These are phyloP conservation scores for Euphorbia corollata DNA, from an alignment of 441 rosid genomes.

Conservation along the genomic window DNA sequence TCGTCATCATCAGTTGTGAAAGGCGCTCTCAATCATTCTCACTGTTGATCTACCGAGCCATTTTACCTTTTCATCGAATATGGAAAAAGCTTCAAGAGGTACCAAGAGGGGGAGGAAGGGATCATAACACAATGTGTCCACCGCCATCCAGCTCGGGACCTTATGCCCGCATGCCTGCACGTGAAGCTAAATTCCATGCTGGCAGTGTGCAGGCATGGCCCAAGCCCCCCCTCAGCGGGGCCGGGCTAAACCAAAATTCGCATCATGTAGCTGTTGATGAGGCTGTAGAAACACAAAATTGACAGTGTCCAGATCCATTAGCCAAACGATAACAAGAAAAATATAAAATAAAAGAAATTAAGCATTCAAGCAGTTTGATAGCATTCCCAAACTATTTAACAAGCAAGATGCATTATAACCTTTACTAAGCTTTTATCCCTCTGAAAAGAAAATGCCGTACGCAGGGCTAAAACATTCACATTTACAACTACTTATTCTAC, in stretches of 20 bases:
- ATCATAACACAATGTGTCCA: conserved; percentile 10
- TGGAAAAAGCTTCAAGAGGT: background rate
- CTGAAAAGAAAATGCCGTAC: background rate
- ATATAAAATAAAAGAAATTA: background rate
- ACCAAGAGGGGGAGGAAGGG: conserved; percentile 32
- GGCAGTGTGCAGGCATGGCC: conserved; percentile 37
- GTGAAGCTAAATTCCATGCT: conserved; percentile 5
- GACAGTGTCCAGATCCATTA: conserved; percentile 3
- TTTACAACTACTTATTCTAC: background rate
- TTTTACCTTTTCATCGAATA: conserved; percentile 25
- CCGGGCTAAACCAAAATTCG: conserved; percentile 84
- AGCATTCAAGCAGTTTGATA: background rate
- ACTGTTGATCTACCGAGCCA: conserved; percentile 11
- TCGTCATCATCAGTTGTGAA: conserved; percentile 24
- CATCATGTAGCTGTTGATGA: conserved; percentile 65
- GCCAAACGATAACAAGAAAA: background rate
- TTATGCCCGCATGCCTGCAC: conserved; percentile 53
- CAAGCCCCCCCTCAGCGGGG: conserved; percentile 86
- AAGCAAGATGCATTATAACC: background rate
- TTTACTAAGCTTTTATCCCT: too few relatives aligned
- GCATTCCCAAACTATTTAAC: background rate
- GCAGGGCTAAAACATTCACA: background rate
- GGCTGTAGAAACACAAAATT: conserved; percentile 43
- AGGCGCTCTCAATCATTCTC: conserved; percentile 18
- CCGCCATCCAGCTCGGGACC: conserved; percentile 37